phyloP scores from a whole-genome alignment of 352 stramenopile species.

The Pythium coloratum region DNA sequence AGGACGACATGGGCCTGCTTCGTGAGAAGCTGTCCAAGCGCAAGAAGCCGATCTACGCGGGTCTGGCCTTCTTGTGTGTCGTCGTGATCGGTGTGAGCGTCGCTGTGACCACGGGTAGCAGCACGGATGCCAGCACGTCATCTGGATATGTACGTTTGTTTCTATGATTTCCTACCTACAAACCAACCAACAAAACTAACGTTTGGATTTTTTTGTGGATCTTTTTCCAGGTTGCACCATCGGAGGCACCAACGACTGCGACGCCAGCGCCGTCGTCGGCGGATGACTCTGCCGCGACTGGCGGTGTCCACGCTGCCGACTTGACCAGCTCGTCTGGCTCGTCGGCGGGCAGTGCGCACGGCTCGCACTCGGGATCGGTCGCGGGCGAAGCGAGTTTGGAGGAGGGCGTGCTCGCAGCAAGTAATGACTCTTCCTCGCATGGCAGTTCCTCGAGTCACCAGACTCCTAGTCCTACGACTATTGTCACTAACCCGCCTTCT shows the following conservation, averaged over 20 bases:
- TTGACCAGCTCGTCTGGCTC: not conserved
- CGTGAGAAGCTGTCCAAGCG: conserved; percentile 38
- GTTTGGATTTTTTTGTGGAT: not conserved
- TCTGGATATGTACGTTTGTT: conserved; percentile 4
- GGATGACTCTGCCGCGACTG: not conserved
- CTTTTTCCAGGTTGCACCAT: not conserved
- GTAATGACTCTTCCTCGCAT: conserved; percentile 3
- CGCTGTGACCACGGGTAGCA: conserved; percentile 18
- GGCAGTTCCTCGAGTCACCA: not conserved
- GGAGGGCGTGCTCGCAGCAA: conserved; percentile 5
- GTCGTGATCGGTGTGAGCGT: conserved; percentile 46
- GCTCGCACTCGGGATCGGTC: conserved; percentile 10
- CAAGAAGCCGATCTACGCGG: conserved; percentile 63
- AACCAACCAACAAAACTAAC: no score
- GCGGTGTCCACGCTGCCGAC: conserved; percentile 9
- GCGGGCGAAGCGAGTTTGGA: conserved; percentile 1
- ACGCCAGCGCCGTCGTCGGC: not conserved
- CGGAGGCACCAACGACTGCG: not conserved
- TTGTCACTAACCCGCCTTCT: not conserved
- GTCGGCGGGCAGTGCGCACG: not conserved
- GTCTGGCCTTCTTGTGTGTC: conserved; percentile 48
- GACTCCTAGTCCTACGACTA: not conserved
- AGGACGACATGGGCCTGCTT: conserved; percentile 48
- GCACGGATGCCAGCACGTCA: not conserved
- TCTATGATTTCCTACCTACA: no score